Conservation (phyloP, 2,329 filamentous ascomycete genomes). For the Metarhizium robertsii region DNA sequence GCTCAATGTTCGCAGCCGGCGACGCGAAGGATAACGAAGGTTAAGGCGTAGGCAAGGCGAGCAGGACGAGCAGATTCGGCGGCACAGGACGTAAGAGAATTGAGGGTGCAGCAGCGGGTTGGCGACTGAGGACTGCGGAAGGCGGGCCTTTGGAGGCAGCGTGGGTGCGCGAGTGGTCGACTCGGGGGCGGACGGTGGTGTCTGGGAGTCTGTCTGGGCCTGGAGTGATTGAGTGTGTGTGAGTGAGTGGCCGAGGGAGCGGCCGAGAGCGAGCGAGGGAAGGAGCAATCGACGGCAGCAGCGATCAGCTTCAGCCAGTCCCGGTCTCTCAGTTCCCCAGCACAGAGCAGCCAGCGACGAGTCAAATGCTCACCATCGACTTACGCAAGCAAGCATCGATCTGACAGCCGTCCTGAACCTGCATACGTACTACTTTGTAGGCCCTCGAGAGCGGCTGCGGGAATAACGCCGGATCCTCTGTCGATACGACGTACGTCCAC, state of each 20-base stretch:
- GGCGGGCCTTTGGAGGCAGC: too few relatives aligned
- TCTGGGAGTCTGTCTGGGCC: too few relatives aligned
- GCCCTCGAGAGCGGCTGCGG: not conserved
- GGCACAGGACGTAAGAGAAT: not conserved
- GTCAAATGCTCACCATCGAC: not conserved
- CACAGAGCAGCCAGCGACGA: not conserved
- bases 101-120: not conserved
- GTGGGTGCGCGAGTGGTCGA: too few relatives aligned
- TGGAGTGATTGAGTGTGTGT: not conserved
- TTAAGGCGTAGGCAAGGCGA: not conserved
- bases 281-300: not conserved
- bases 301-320: not conserved
- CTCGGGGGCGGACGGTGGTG: not conserved
- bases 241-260: not conserved
- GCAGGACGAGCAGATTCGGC: not conserved
- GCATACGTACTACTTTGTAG: too few relatives aligned
- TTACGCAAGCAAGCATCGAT: not conserved
- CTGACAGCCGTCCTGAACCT: too few relatives aligned
- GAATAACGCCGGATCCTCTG: not conserved
- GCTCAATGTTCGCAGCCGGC: conserved; percentile 8
- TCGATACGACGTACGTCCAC: not conserved
- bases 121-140: not conserved
- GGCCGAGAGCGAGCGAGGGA: not conserved
- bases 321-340: not conserved
- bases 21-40: conserved; percentile 1